These are phyloP conservation scores for Bruguiera hainesii DNA, from an alignment of 441 rosid species.

Conservation along the genomic window DNA sequence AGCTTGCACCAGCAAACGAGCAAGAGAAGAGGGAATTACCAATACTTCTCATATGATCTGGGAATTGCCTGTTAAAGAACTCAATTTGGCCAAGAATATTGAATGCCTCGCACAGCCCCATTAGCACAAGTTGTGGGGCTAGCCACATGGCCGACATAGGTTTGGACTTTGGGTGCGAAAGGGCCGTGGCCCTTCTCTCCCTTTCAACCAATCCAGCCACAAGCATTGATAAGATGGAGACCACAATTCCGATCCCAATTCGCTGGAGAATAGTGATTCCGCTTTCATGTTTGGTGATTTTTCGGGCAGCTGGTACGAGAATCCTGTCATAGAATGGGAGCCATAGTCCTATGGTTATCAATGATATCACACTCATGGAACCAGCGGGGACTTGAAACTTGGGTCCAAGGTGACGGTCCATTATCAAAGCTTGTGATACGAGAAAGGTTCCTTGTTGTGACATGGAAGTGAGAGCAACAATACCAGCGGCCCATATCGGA, in stretches of 20 bases:
- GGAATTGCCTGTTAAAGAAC: conserved; percentile 68
- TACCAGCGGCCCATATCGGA: conserved; percentile 48
- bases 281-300: conserved; percentile 44
- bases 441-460: conserved; percentile 41
- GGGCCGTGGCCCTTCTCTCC: conserved; percentile 41
- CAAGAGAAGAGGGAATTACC: conserved; percentile 57
- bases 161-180: conserved; percentile 26
- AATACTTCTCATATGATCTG: conserved; percentile 64
- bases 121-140: conserved; percentile 59
- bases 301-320: conserved; percentile 42
- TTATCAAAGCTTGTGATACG: conserved; percentile 42
- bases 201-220: conserved; percentile 53
- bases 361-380: conserved; percentile 37
- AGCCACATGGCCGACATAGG: conserved; percentile 64
- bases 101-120: conserved; percentile 76
- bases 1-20: conserved; percentile 45
- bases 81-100: conserved; percentile 57
- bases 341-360: conserved; percentile 56
- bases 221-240: conserved; percentile 51
- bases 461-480: conserved; percentile 36
- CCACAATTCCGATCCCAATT: conserved; percentile 51
- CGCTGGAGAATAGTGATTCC: conserved; percentile 52
- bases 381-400: conserved; percentile 54
- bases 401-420: conserved; percentile 52
- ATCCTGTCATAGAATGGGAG: conserved; percentile 62